These are phyloP conservation scores for Trichoderma virens DNA, from an alignment of 495 filamentous ascomycete species.

Conservation along the genomic window DNA sequence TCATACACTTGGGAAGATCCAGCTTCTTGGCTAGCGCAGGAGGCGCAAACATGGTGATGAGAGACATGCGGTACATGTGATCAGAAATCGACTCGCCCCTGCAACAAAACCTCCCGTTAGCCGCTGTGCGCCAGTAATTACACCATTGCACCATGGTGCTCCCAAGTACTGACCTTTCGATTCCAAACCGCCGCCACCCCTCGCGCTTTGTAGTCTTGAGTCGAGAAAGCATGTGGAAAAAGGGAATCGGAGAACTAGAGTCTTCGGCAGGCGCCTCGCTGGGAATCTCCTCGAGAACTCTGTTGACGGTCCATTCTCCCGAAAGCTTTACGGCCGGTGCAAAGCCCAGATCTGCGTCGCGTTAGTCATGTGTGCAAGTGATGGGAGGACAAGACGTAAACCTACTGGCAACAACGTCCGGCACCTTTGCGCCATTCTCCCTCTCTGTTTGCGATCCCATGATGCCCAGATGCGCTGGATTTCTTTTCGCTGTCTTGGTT, in stretches of 20 bases:
- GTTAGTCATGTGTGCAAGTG: background rate
- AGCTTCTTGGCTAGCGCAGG: slow-evolving; percentile 57
- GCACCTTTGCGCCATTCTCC: background rate
- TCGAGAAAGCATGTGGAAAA: slow-evolving; percentile 87
- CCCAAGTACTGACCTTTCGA: slow-evolving; percentile 42
- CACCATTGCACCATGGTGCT: no score
- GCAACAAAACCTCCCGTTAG: background rate
- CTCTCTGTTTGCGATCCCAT: background rate
- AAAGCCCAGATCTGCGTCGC: slow-evolving; percentile 20
- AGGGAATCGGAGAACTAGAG: slow-evolving; percentile 69
- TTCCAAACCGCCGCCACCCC: slow-evolving; percentile 85
- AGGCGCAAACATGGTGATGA: slow-evolving; percentile 92
- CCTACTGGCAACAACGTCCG: background rate
- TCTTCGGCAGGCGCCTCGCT: slow-evolving; percentile 45
- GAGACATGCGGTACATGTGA: slow-evolving; percentile 99
- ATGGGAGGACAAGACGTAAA: background rate
- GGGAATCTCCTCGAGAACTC: slow-evolving; percentile 35
- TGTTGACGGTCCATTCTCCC: slow-evolving; percentile 43
- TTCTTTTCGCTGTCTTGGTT: background rate
- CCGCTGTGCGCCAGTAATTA: slow-evolving; percentile 14
- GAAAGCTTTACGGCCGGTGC: slow-evolving; percentile 28
- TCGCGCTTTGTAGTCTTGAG: slow-evolving; percentile 94
- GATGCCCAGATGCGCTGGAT: background rate
- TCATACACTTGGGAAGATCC: slow-evolving; percentile 75
- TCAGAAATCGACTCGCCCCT: slow-evolving; percentile 81